Conservation (phyloP, 2,329 filamentous ascomycete genomes). For the Stachybotrys chlorohalonatus region DNA sequence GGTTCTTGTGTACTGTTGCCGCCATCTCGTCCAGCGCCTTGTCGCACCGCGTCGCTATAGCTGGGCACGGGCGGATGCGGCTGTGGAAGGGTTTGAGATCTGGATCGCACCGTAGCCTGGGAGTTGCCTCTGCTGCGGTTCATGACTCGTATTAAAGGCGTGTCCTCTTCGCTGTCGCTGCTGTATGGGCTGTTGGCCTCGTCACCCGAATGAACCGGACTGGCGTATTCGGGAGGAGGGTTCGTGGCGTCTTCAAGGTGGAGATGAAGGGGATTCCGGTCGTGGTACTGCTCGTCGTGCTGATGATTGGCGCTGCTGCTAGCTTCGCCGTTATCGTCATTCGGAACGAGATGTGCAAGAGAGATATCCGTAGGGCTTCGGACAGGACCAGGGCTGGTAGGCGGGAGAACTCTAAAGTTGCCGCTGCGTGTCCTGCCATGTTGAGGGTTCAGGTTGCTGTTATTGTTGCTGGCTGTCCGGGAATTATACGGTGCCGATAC, state of each 20-base stretch:
- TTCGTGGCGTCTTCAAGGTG: slow-evolving; percentile 46
- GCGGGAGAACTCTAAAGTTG: slow-evolving; percentile 65
- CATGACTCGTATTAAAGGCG: slow-evolving; percentile 40
- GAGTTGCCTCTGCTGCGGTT: slow-evolving; percentile 44
- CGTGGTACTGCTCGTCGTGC: slow-evolving; percentile 14
- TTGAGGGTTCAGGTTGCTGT: slow-evolving; percentile 35
- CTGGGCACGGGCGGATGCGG: slow-evolving; percentile 63
- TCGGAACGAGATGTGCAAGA: slow-evolving; percentile 70
- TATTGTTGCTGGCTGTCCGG: slow-evolving; percentile 34
- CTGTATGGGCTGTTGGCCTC: slow-evolving; percentile 46
- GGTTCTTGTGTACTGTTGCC: slow-evolving; percentile 13
- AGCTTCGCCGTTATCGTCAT: slow-evolving; percentile 61
- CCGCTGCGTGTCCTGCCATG: slow-evolving; percentile 70
- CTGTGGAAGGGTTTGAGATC: slow-evolving; percentile 11
- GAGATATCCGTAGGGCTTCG: slow-evolving; percentile 95
- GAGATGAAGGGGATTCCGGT: slow-evolving; percentile 28
- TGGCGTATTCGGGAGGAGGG: slow-evolving; percentile 64
- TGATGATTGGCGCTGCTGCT: slow-evolving; percentile 17
- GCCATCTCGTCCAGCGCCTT: slow-evolving; percentile 26
- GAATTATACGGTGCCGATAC: slow-evolving; percentile 24
- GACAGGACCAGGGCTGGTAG: slow-evolving; percentile 80
- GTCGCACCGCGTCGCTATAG: slow-evolving; percentile 65
- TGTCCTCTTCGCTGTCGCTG: slow-evolving; percentile 47
- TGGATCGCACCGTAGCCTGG: slow-evolving; percentile 25
- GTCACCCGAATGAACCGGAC: slow-evolving; percentile 51